Conservation (phyloP, 2,329 filamentous ascomycete species). For the Stemphylium lycopersici region DNA sequence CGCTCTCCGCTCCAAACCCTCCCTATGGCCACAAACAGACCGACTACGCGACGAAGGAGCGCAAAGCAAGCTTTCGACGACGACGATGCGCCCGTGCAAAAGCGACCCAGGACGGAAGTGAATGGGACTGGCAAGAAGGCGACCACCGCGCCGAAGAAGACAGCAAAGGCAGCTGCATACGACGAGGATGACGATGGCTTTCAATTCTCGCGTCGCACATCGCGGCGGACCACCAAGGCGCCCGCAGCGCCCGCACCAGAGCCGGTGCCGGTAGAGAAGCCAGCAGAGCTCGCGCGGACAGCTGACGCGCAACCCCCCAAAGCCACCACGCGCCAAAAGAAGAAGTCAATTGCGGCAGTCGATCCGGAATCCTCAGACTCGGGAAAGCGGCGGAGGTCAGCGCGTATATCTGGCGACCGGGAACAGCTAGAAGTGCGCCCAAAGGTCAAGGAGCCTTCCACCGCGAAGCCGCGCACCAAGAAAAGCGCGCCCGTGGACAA, state of each 20-base stretch:
- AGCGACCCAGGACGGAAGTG: constrained; percentile 51
- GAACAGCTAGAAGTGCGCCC: constrained; percentile 38
- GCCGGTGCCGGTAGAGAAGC: constrained; percentile 38
- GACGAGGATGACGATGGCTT: constrained; percentile 58
- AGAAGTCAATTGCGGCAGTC: constrained; percentile 30
- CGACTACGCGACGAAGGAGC: constrained; percentile 54
- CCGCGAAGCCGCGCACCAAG: constrained; percentile 38
- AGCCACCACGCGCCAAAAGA: constrained; percentile 36
- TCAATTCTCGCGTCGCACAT: constrained; percentile 52
- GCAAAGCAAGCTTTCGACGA: constrained; percentile 53
- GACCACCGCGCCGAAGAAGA: constrained; percentile 45
- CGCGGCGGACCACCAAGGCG: constrained; percentile 45
- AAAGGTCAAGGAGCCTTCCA: constrained; percentile 32
- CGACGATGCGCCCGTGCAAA: constrained; percentile 53
- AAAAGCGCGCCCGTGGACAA: constrained; percentile 37
- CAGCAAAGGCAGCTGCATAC: constrained; percentile 50
- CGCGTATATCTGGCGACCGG: constrained; percentile 54
- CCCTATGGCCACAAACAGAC: constrained; percentile 55
- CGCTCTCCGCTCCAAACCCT: constrained; percentile 54
- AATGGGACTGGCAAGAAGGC: constrained; percentile 47
- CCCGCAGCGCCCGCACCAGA: constrained; percentile 35
- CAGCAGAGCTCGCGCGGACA: constrained; percentile 29
- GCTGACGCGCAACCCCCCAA: constrained; percentile 16
- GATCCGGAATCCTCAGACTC: constrained; percentile 32
- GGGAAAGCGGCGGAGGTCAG: constrained; percentile 51